Conservation (phyloP, 2,329 filamentous ascomycete species). For the Epichloe typhina region DNA sequence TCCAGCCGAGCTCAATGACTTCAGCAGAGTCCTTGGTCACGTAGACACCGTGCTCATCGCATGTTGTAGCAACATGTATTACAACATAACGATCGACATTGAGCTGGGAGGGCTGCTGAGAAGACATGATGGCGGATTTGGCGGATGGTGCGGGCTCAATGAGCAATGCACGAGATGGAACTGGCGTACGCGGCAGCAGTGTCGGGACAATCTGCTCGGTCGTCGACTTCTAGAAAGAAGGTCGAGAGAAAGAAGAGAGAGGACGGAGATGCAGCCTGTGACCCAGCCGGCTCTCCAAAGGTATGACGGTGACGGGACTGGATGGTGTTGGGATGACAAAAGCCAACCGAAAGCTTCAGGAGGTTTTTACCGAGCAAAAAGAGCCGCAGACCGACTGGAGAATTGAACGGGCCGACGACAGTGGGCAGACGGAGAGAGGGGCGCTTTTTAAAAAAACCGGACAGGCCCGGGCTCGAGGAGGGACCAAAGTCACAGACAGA, state of each 20-base stretch:
- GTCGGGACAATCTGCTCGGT: conserved; percentile 7
- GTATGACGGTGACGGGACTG: conserved; percentile 11
- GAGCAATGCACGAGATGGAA: conserved; percentile 8
- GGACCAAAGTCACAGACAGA: background rate
- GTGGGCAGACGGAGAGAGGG: background rate
- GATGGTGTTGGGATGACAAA: conserved; percentile 12
- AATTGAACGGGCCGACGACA: conserved; percentile 9
- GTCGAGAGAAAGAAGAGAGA: conserved; percentile 10
- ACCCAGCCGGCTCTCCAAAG: conserved; percentile 21
- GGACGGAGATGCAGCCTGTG: conserved; percentile 21
- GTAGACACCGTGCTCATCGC: conserved; percentile 97
- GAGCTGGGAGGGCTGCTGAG: conserved; percentile 37
- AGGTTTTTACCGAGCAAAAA: conserved; percentile 14
- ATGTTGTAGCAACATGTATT: conserved; percentile 96
- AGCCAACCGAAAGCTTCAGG: conserved; percentile 14
- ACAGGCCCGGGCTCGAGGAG: background rate
- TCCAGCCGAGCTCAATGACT: conserved; percentile 98
- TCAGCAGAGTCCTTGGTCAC: conserved; percentile 98
- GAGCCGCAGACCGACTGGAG: conserved; percentile 12
- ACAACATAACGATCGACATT: conserved; percentile 94
- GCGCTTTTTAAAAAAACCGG: background rate
- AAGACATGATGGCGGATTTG: conserved; percentile 21
- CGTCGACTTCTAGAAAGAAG: conserved; percentile 9
- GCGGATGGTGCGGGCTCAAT: conserved; percentile 8
- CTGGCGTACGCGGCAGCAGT: conserved; percentile 5